Evolutionary conservation across 2,329 filamentous ascomycete species (phyloP), one percentile per base, ranked within the genome.

Genomic region (Penicillium sp.): DNA sequence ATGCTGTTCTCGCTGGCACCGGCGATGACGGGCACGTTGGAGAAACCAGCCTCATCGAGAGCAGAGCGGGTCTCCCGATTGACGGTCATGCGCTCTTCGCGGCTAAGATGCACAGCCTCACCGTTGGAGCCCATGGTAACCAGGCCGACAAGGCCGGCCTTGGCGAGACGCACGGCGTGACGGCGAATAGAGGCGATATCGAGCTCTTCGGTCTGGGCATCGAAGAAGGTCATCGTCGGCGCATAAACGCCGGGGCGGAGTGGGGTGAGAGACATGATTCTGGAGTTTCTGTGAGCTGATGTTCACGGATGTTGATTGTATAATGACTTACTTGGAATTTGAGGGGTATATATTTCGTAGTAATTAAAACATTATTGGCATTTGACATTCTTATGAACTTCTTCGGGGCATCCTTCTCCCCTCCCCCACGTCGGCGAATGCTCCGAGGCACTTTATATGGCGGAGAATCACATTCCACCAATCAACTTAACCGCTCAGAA

Each of bases 41-140:
- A 72, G 80, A 90, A 94, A 56, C 90, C 91, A 29, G 91, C 90
- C 48, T 86, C 88, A 71, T 94, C 89, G 48, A 96, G 84, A 19
- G 91, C 91, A 71, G 91, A 88, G 56, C 91, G 86, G 9, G 90
- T 93, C 53, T 91, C 89, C 69, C 81, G 81, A 19, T 89, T 93
- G 63, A 94, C 87, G 33, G 85, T 84, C 48, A 85, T 75, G 74
- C 92, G 92, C 77, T 96, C 91, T 61, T 88, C 84, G 45, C 86
- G 84, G 54, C 88, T 90, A 69, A 93, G 87, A 79, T 96, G 91
- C 56, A 91, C 89, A 25, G 91, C 91, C 79, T 96, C 91, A 60
- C 91, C 91, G 76, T 95, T 96, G 66, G 91, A 95, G 61, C 92
- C 91, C 88, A 94, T 91, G 65, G 88, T 89, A 43, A 94, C 89